phyloP scores from a whole-genome alignment of 306 rosid species.

The Quercus glauca region DNA sequence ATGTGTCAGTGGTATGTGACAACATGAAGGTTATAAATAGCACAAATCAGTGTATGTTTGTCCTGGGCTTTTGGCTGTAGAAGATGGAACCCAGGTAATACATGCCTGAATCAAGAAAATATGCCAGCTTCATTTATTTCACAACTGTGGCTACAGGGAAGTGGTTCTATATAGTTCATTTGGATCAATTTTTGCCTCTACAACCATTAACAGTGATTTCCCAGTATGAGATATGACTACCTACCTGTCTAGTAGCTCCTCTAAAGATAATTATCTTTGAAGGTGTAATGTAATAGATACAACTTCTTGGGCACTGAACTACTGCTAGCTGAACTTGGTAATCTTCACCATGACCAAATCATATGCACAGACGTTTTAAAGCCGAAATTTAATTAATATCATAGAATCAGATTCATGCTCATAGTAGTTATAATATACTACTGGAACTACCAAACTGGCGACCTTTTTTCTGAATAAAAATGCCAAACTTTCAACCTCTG shows the following conservation, averaged over 20 bases:
- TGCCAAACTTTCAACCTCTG: neutral
- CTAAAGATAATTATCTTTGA: constrained; percentile 77
- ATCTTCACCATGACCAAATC: constrained; percentile 65
- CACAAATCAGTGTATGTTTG: too few species aligned
- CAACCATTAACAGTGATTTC: neutral
- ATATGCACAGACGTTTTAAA: neutral
- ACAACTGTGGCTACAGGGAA: neutral
- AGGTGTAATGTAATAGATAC: constrained; percentile 89
- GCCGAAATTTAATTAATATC: neutral
- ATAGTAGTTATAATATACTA: neutral
- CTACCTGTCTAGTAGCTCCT: constrained; percentile 62
- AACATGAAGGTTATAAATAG: too few species aligned
- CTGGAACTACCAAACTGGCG: neutral
- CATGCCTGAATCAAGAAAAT: neutral
- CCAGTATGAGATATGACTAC: too few species aligned
- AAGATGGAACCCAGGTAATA: neutral
- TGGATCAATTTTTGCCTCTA: neutral
- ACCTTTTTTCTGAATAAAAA: neutral
- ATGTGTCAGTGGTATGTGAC: too few species aligned
- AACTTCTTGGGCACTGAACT: constrained; percentile 89
- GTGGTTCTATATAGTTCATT: neutral
- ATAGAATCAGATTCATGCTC: constrained; percentile 3
- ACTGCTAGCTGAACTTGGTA: constrained; percentile 78
- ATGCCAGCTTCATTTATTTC: neutral
- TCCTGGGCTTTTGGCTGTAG: neutral